These are phyloP conservation scores for Penicillium fuscoglaucum DNA, from an alignment of 2,329 filamentous ascomycete species.

Conservation along the genomic window DNA sequence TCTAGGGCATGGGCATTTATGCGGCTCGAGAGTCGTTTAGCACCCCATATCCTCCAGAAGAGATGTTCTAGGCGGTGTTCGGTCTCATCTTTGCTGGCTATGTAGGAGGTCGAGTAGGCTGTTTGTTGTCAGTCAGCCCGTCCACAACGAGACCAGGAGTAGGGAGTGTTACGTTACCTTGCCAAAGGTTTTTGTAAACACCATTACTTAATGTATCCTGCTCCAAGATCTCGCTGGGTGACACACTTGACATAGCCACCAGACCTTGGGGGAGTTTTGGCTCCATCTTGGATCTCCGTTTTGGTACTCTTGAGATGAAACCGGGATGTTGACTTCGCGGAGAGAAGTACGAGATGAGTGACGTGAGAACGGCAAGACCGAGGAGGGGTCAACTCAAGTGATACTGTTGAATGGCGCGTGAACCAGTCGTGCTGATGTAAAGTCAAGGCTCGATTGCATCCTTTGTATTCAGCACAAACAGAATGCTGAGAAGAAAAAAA, in stretches of 20 bases:
- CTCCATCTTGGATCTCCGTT: conserved; percentile 33
- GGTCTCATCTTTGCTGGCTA: conserved; percentile 42
- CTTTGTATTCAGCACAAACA: conserved; percentile 1
- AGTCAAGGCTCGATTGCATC: neutral
- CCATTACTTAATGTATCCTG: conserved; percentile 41
- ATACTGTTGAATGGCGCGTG: neutral
- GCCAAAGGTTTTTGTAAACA: conserved; percentile 50
- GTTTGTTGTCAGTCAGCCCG: neutral
- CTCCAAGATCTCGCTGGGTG: conserved; percentile 40
- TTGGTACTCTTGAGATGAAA: neutral
- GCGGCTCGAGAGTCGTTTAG: conserved; percentile 35
- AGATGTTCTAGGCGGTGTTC: conserved; percentile 52
- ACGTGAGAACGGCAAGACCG: neutral
- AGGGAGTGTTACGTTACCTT: conserved; percentile 38
- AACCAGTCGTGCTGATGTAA: conserved; percentile 1
- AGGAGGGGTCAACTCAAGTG: neutral
- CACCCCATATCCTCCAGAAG: conserved; percentile 56
- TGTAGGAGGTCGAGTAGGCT: conserved; percentile 51
- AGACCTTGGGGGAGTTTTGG: conserved; percentile 44
- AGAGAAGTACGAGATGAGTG: neutral
- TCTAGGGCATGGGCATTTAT: conserved; percentile 45
- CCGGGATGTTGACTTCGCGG: neutral
- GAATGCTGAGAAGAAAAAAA: neutral
- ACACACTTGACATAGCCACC: conserved; percentile 41
- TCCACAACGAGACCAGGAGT: neutral